Evolutionary conservation across 495 filamentous ascomycete genomes (phyloP), one percentile per base, ranked within the genome.

Genomic region (Xylaria curta): DNA sequence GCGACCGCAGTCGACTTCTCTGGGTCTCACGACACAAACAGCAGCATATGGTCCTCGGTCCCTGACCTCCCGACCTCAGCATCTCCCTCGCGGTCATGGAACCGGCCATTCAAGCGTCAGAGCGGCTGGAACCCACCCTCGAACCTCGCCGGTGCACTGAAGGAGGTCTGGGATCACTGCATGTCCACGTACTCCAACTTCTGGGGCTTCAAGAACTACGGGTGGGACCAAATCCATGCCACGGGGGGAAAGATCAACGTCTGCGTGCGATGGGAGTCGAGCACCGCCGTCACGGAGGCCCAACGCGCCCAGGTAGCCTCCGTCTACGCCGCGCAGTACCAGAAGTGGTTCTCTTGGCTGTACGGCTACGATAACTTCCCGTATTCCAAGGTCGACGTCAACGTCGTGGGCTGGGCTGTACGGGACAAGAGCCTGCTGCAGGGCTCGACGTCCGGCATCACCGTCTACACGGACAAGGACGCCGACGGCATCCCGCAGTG

Each of bases 221-320:
- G 54, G 40, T 73, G 67, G 56, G 71, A 73, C 51, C 66, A 69
- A 24, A 72, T 73, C 66, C 42, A 60, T 21, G 66, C 66, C 3
- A 58, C 68, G 6, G 58, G 56, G 19, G 71, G 71, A 8, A 61
- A 28, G 8, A 28, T 73, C 40, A 71, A 73, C 19, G 56, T 72
- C 38, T 73, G 72, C 42, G 72, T 73, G 42, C 68, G 72, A 24
- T 73, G 72, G 72, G 72, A 73, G 40, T 71, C 72, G 17, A 64
- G 38, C 24, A 59, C 59, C n/a, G 49, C 72, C 19, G 28, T 73
- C 21, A 71, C 68, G 21, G 72, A 58, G 17, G 68, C 72, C 9
- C 68, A 72, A 26, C 72, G 72, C 13, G 54, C 54, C 8, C 69
- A 36, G 2, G 53, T 71, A 19, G 58, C 56, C 24, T 31, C 61